A percentile compares a stretch with the other conserved stretches of the same genome.
Conservation (phyloP, 371 early-diverging fungal species). For the Paraphysoderma sedebokerense region DNA sequence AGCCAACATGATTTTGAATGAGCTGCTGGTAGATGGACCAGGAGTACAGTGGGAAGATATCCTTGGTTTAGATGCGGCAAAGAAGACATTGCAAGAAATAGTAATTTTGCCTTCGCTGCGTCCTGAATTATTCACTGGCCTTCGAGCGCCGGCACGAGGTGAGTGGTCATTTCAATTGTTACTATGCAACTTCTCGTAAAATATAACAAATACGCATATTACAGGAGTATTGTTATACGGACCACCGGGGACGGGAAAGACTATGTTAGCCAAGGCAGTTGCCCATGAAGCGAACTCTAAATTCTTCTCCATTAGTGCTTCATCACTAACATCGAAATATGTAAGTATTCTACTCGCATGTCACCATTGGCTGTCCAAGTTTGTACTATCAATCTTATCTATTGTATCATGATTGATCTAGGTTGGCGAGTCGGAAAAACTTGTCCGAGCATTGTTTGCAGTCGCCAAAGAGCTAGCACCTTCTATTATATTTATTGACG, state of each 20-base stretch:
- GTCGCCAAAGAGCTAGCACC: conserved; percentile 76
- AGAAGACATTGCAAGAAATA: conserved; percentile 54
- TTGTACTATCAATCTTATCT: not conserved
- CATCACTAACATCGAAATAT: conserved; percentile 87
- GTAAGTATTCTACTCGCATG: conserved; percentile 20
- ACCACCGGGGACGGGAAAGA: conserved; percentile 89
- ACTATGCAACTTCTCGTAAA: not conserved
- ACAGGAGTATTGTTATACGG: conserved; percentile 45
- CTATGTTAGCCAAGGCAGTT: conserved; percentile 72
- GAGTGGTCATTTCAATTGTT: conserved; percentile 19
- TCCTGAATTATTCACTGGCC: conserved; percentile 62
- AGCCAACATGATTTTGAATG: conserved; percentile 37
- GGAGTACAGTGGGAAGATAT: conserved; percentile 39
- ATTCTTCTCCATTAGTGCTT: conserved; percentile 83
- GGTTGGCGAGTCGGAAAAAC: conserved; percentile 93
- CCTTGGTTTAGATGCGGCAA: conserved; percentile 49
- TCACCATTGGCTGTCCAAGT: not conserved
- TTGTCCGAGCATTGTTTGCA: conserved; percentile 78
- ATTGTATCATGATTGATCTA: conserved; percentile 9
- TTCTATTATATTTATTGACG: conserved; percentile 75
- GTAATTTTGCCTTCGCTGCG: conserved; percentile 52
- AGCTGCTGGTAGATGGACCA: conserved; percentile 31
- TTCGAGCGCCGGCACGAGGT: conserved; percentile 68
- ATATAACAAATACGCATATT: too few relatives aligned
- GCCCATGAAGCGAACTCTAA: conserved; percentile 83